These are phyloP conservation scores for Clitopilus passeckerianus DNA, from an alignment of 768 basidiomycete species.

Conservation along the genomic window DNA sequence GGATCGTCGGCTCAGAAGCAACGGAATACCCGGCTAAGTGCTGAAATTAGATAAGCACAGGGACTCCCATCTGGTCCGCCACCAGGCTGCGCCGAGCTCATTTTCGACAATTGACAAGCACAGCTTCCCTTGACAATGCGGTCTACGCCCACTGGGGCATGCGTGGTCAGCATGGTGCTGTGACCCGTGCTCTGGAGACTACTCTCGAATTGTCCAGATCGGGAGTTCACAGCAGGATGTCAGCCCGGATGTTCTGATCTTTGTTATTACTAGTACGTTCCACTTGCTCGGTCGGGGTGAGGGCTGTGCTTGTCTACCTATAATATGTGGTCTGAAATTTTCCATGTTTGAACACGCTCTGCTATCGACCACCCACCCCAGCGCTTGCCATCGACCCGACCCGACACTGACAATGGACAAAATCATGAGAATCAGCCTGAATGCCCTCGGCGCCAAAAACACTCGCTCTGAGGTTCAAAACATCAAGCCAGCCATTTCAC, in stretches of 20 bases:
- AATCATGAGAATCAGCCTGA: background rate
- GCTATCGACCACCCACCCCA: background rate
- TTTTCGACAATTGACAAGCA: background rate
- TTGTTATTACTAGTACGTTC: background rate
- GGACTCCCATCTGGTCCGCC: background rate
- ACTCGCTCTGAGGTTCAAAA: background rate
- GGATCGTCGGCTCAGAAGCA: background rate
- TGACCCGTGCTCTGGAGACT: background rate
- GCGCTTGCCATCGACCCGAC: background rate
- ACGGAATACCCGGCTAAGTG: background rate
- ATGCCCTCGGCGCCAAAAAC: background rate
- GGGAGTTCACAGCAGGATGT: background rate
- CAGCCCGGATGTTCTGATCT: background rate
- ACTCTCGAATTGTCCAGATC: background rate
- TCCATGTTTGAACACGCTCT: background rate
- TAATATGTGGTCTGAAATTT: background rate
- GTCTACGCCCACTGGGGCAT: background rate
- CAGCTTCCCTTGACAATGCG: background rate
- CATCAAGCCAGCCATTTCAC: background rate
- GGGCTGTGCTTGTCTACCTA: background rate
- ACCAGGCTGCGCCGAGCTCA: background rate
- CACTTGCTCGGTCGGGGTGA: background rate
- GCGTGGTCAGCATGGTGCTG: background rate
- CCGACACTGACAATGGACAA: background rate
- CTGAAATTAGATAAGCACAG: background rate